phyloP scores from a whole-genome alignment of 2,329 filamentous ascomycete genomes.

The Fusarium acutatum region DNA sequence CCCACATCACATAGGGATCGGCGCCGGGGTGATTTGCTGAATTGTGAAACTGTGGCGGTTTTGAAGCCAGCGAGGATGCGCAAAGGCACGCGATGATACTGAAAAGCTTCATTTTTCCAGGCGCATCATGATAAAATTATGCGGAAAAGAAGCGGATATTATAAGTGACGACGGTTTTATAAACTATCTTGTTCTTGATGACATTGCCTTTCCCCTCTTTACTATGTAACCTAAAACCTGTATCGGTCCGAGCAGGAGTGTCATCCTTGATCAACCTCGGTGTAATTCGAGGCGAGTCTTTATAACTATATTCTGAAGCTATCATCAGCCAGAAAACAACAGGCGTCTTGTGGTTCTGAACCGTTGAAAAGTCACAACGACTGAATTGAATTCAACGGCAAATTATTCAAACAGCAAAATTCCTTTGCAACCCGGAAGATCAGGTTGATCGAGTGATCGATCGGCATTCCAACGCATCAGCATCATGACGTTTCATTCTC shows the following conservation, averaged over 20 bases:
- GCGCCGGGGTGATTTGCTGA: constrained; percentile 45
- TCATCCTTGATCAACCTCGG: constrained; percentile 15
- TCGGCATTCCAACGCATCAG: constrained; percentile 1
- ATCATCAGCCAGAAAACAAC: neutral
- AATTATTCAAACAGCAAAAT: neutral
- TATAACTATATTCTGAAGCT: neutral
- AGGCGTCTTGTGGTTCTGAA: neutral
- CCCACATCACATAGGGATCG: constrained; percentile 46
- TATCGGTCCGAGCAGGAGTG: constrained; percentile 21
- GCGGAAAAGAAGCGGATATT: neutral
- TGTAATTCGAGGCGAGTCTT: neutral
- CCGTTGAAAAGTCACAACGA: neutral
- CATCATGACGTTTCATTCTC: constrained; percentile 15
- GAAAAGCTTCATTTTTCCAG: neutral
- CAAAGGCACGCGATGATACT: neutral
- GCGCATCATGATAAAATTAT: neutral
- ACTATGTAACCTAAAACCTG: neutral
- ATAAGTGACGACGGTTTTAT: neutral
- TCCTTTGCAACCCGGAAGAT: neutral
- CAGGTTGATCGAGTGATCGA: constrained; percentile 4
- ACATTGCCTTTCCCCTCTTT: constrained; percentile 25
- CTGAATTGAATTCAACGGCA: neutral
- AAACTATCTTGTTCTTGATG: neutral
- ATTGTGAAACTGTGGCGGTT: constrained; percentile 46
- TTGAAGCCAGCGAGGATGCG: constrained; percentile 1